Evolutionary conservation across 2,329 filamentous ascomycete species (phyloP).

Genomic region (Aspergillus flavus): DNA sequence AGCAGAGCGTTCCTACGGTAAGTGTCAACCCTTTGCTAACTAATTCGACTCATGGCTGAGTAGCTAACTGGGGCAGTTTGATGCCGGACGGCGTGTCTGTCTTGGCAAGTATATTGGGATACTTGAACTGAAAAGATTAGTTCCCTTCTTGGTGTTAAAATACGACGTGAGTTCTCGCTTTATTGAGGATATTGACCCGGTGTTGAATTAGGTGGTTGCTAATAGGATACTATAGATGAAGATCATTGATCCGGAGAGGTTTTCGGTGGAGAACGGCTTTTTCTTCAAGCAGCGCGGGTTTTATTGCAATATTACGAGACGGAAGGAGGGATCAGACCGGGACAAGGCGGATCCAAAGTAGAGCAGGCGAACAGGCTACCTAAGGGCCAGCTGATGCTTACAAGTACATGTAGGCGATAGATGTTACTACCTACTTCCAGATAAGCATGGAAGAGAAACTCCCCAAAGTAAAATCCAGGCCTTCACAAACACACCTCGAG

Average conservation of each 20-base stretch:
- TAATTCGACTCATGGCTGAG: too few species aligned
- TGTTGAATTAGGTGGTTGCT: too few species aligned
- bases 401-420: too few species aligned
- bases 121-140: conserved; percentile 26
- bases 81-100: conserved; percentile 13
- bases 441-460: too few species aligned
- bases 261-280: neutral
- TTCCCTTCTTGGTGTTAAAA: conserved; percentile 20
- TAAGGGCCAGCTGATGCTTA: too few species aligned
- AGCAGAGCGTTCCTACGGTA: conserved; percentile 22
- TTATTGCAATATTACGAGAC: neutral
- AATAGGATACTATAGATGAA: neutral
- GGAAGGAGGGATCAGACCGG: neutral
- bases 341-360: too few species aligned
- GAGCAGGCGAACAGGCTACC: too few species aligned
- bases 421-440: too few species aligned
- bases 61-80: conserved; percentile 13
- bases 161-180: conserved; percentile 22
- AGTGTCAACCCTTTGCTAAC: neutral
- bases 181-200: neutral
- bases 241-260: neutral
- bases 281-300: neutral
- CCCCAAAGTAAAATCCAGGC: too few species aligned
- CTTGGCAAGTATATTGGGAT: conserved; percentile 19
- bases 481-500: too few species aligned